Percentiles rank a stretch among this genome's conserved stretches.
Evolutionary conservation across 768 basidiomycete genomes (phyloP).

Genomic region (Tephrocybe rancida): DNA sequence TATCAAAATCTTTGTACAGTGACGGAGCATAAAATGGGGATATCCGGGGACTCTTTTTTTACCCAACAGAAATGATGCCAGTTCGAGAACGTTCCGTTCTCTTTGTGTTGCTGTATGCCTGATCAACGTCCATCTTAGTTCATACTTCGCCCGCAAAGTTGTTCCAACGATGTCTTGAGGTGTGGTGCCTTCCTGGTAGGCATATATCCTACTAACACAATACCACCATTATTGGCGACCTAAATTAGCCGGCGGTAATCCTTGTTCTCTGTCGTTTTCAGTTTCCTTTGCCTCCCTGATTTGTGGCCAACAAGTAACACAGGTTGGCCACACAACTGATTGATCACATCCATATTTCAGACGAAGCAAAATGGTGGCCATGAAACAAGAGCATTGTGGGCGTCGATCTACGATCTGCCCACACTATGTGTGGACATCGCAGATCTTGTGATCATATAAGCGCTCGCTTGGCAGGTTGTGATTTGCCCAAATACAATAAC

Average conservation of each 20-base stretch:
- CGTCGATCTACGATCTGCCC: conserved; percentile 13
- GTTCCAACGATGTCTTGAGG: background rate
- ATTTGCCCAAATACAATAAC: conserved; percentile 12
- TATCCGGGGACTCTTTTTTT: background rate
- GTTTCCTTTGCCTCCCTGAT: background rate
- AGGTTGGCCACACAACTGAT: conserved; percentile 5
- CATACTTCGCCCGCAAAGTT: background rate
- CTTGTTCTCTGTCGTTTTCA: conserved; percentile 1
- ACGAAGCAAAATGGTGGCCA: background rate
- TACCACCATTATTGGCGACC: background rate
- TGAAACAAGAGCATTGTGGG: conserved; percentile 13
- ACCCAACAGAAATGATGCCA: background rate
- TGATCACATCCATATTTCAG: conserved; percentile 2
- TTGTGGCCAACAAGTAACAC: background rate
- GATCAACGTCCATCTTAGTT: too few species aligned
- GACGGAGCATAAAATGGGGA: conserved; percentile 2
- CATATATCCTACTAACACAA: background rate
- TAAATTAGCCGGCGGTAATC: background rate
- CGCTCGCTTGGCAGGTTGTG: conserved; percentile 9
- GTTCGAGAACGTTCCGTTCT: background rate
- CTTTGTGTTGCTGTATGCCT: background rate
- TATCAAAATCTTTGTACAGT: conserved; percentile 9
- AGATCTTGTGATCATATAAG: conserved; percentile 14
- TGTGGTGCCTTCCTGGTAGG: background rate
- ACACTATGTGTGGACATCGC: background rate